Evolutionary conservation across 140 eudicot species (phyloP).

Genomic region (Flaveria floridana): DNA sequence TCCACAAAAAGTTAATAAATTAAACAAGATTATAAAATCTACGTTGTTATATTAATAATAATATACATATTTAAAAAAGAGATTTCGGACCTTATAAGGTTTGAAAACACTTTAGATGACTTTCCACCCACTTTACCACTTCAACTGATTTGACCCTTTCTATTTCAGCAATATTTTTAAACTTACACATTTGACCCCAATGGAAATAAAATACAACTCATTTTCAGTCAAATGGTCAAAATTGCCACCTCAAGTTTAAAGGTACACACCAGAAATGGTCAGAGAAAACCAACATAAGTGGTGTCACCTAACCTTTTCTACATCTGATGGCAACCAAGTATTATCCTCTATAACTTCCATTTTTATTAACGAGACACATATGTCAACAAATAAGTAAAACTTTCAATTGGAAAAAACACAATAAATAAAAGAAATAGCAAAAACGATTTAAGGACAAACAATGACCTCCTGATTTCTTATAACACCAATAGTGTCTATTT

Average conservation of each 20-base stretch:
- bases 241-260: neutral
- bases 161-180: neutral
- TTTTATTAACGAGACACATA: conserved; percentile 7
- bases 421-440: neutral
- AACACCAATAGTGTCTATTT: neutral
- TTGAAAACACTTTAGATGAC: neutral
- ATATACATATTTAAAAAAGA: neutral
- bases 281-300: neutral
- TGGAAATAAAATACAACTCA: conserved; percentile 1
- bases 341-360: conserved; percentile 1
- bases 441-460: neutral
- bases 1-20: neutral
- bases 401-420: neutral
- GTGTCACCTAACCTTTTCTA: neutral
- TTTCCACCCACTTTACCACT: neutral
- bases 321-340: neutral
- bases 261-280: neutral
- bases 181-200: neutral
- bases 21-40: neutral
- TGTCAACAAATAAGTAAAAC: neutral
- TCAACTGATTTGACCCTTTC: neutral
- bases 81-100: neutral
- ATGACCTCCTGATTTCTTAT: neutral
- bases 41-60: neutral
- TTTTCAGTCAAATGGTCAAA: neutral